phyloP scores from a whole-genome alignment of 768 basidiomycete genomes.

The Phylloporus arenicola region DNA sequence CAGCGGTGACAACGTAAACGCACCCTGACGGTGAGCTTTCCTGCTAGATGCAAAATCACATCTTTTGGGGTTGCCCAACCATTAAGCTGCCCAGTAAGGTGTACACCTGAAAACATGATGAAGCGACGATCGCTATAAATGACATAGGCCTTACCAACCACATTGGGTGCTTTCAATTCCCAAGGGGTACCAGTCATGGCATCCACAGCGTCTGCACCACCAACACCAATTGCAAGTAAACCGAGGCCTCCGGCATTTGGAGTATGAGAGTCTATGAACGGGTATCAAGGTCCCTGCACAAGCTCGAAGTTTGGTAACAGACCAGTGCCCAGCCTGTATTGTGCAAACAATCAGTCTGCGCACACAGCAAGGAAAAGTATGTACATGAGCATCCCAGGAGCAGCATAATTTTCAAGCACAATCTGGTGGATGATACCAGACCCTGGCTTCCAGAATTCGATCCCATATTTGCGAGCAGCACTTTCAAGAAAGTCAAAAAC shows the following conservation, averaged over 20 bases:
- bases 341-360: slow-evolving; percentile 2
- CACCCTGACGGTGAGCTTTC: slow-evolving; percentile 89
- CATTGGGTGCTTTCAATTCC: slow-evolving; percentile 89
- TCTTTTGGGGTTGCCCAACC: slow-evolving; percentile 98
- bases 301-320: slow-evolving; percentile 9
- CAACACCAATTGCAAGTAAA: slow-evolving; percentile 96
- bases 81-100: slow-evolving; percentile 77
- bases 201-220: slow-evolving; percentile 97
- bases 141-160: slow-evolving; percentile 53
- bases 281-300: background rate
- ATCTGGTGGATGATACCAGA: slow-evolving; percentile 94
- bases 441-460: slow-evolving; percentile 97
- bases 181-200: slow-evolving; percentile 98
- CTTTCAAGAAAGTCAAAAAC: slow-evolving; percentile 97
- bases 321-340: slow-evolving; percentile 76
- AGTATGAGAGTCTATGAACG: slow-evolving; percentile 81
- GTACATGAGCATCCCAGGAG: slow-evolving; percentile 89
- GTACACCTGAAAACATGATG: slow-evolving; percentile 53
- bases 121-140: background rate
- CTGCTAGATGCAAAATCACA: slow-evolving; percentile 89
- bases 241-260: slow-evolving; percentile 98
- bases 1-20: slow-evolving; percentile 23
- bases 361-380: slow-evolving; percentile 17
- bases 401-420: slow-evolving; percentile 95
- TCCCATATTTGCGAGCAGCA: slow-evolving; percentile 84